Conservation (phyloP, 2,329 filamentous ascomycete genomes). For the Sporothrix pseudoabietina region DNA sequence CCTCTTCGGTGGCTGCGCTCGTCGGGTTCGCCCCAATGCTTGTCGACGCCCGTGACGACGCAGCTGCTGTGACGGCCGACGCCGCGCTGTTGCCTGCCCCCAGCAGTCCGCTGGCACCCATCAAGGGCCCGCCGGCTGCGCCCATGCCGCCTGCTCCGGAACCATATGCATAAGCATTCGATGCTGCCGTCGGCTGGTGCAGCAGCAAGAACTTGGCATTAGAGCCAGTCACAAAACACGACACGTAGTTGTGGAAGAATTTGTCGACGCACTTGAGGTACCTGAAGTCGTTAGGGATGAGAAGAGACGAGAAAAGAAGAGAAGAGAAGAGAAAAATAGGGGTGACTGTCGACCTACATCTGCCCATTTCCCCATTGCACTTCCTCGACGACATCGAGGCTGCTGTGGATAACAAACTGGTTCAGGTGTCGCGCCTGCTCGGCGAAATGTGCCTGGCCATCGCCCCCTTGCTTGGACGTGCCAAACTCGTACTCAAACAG, state of each 20-base stretch:
- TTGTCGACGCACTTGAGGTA: constrained; percentile 96
- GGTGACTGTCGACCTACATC: constrained; percentile 60
- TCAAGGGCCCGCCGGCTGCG: constrained; percentile 8
- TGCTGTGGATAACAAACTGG: constrained; percentile 94
- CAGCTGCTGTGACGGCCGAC: constrained; percentile 45
- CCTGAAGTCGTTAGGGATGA: constrained; percentile 50
- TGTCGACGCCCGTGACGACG: constrained; percentile 61
- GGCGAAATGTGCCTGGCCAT: constrained; percentile 85
- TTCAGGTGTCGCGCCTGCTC: constrained; percentile 91
- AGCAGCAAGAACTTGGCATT: constrained; percentile 94
- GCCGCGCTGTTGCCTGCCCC: constrained; percentile 30
- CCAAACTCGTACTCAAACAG: constrained; percentile 97
- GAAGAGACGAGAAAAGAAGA: not conserved
- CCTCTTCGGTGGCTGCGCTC: constrained; percentile 89
- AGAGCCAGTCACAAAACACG: constrained; percentile 88
- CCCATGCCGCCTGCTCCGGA: constrained; percentile 31
- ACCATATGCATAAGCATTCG: constrained; percentile 33
- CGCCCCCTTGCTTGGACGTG: constrained; percentile 92
- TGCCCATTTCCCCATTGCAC: constrained; percentile 87
- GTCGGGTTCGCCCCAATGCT: constrained; percentile 81
- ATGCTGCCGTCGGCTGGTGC: constrained; percentile 66
- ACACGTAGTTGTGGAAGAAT: constrained; percentile 94
- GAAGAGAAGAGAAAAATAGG: not conserved
- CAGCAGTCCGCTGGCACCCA: constrained; percentile 21
- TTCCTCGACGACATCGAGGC: constrained; percentile 93